Evolutionary conservation across 495 filamentous ascomycete genomes (phyloP).

Genomic region (Xylaria palmicola): DNA sequence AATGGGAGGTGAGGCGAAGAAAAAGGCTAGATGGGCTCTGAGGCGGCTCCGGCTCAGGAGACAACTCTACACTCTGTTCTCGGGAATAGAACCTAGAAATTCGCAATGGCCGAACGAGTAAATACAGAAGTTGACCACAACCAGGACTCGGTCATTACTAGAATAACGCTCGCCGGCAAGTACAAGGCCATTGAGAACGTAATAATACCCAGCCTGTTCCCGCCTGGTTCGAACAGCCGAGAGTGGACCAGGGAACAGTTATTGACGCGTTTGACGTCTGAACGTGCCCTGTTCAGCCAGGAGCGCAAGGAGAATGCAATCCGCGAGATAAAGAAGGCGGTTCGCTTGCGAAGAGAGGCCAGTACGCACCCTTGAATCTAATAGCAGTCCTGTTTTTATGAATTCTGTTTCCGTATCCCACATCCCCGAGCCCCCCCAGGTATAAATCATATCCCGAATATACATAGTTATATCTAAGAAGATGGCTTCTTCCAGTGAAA

Average conservation of each 20-base stretch:
- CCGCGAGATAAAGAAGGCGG: background rate
- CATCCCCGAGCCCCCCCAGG: no score
- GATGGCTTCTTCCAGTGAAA: no score
- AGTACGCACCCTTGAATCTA: background rate
- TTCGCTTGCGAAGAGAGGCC: background rate
- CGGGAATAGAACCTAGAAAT: no score
- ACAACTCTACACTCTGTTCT: no score
- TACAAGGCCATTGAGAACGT: background rate
- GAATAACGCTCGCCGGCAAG: background rate
- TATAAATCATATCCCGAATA: no score
- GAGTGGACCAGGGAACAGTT: background rate
- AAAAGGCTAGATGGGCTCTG: background rate
- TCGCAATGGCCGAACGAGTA: no score
- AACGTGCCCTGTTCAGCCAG: background rate
- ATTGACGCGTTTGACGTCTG: background rate
- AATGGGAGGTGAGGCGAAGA: background rate
- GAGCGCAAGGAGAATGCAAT: background rate
- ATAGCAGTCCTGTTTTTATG: background rate
- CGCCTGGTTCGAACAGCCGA: accelerated
- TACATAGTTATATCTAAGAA: no score
- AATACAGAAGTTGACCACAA: no score
- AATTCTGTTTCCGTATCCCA: background rate
- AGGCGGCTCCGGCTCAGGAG: no score
- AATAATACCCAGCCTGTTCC: background rate
- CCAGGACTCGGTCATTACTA: background rate